Base-by-base conservation (phyloP, 495 filamentous ascomycete species). In the Annulohypoxylon stygium region DNA sequence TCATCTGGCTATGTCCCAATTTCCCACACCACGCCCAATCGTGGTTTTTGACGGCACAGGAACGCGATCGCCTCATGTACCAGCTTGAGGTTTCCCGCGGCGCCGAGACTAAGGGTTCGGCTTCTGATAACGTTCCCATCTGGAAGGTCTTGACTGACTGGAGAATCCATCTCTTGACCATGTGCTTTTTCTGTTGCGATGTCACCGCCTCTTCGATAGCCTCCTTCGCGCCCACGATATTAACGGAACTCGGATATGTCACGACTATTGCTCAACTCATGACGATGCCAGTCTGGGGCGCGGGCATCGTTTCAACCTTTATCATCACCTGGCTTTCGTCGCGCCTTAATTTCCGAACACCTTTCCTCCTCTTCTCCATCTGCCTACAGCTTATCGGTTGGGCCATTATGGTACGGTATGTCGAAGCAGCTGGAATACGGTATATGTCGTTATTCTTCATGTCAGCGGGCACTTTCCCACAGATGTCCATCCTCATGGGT, bases 1-100 rank as follows among this genome's bases (percentile, higher is more conserved):
- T 87, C 6, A 89, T 91, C 77, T 93, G 88, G 87, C 81, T 90
- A 72, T 91, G 95, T 2, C 87, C 90, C 64, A 91, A 95, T 70
- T 94, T 94, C 73, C 93, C 93, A 0, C 90, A 91, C 58, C 81
- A 89, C 20, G 92, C 92, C 3, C 86, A 68, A 3, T 61, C 65
- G 14, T 76, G 73, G 73, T 95, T 94, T 71, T 83, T 95, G 26
- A 86, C 84, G 5, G 81, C 84, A 1, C 79, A 80, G 5, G 92
- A 95, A 64, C 86, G 90, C 18, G 83, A 84, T 30, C 86, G 90
- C 2, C 90, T 94, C 0, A 75, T 91, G 26, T 81, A 87, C 5
- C 81, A 90, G 3, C 81, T 95, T 50, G 86, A 86, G 18, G 54
- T 34, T 3, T 69, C 68, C 20, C 68, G 73, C 36, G 73, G 69